Evolutionary conservation across 768 basidiomycete genomes (phyloP), one percentile per base, ranked within the genome.

Genomic region (Suillus fuscotomentosus): DNA sequence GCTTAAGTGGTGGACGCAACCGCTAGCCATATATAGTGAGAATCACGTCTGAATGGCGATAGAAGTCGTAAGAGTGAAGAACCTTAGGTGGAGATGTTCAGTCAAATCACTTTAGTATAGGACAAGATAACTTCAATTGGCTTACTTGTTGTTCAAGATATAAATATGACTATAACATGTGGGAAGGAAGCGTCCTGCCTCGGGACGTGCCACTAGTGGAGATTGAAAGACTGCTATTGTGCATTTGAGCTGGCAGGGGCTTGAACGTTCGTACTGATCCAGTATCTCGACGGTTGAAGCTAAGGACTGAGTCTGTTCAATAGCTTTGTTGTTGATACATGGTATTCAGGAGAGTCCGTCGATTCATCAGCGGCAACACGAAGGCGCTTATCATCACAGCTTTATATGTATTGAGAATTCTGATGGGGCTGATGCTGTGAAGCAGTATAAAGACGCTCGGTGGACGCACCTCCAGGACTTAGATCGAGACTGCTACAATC

Each of bases 21-120:
- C 8, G 43, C 43, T 45, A 45, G 20, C 43, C 43, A 10, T 45
- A 43, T 43, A n/a, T 89, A 45, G 43, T 20, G 17, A 42, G 3
- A 6, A 5, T 15, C 41, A 17, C 5, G 15, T 20, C 43, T 9
- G 43, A 20, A 45, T 45, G 31, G 20, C 17, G 9, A 45, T 20
- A 45, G 20, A 45, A 45, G 20, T 45, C n/a, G 9, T 10, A 45
- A n/a, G 20, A 20, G n/a, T 10, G 20, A 43, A 43, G 42, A 43
- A 9, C 42, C 42, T 8, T 43, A 17, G 6, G 8, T 42, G 41
- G 41, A 17, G 15, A 42, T 17, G 15, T 42, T 42, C 41, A 42
- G 6, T 43, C 42, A 17, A 20, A 43, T 43, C 1, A 17, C 8
- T 20, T 43, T 43, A 43, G 42, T 43, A 43, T 17, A 43, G 42